A percentile compares a stretch with the other conserved stretches of the same genome.
Evolutionary conservation across 2,329 filamentous ascomycete species (phyloP).

Genomic region (Juglanconis sp.): DNA sequence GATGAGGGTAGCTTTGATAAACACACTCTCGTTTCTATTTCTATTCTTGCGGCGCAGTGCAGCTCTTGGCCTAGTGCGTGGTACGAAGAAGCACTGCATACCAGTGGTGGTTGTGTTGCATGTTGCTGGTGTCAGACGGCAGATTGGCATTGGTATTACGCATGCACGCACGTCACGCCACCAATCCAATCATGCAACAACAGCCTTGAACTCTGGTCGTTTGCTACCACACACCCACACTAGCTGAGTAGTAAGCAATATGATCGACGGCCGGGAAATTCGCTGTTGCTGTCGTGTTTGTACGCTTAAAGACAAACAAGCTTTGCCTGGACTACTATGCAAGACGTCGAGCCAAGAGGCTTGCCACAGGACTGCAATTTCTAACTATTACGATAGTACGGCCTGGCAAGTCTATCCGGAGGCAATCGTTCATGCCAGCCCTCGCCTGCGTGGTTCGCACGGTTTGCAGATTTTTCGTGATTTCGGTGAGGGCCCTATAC

Average conservation of each 20-base stretch:
- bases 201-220: not conserved
- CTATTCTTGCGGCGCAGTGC: too few species aligned
- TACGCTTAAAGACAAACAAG: too few species aligned
- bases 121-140: not conserved
- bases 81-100: too few species aligned
- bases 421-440: too few species aligned
- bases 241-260: not conserved
- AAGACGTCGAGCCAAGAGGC: not conserved
- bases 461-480: not conserved
- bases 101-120: not conserved
- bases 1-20: not conserved
- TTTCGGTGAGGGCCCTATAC: not conserved
- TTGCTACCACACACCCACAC: too few species aligned
- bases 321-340: not conserved
- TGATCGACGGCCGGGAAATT: not conserved
- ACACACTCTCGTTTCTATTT: too few species aligned
- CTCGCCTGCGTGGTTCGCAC: not conserved
- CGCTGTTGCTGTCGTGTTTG: not conserved
- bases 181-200: not conserved
- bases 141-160: not conserved
- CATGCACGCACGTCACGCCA: not conserved
- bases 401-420: too few species aligned
- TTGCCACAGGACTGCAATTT: too few species aligned
- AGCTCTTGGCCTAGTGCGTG: too few species aligned
- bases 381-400: too few species aligned